Evolutionary conservation across 2,329 filamentous ascomycete genomes (phyloP).

Genomic region (Phialophora verrucosa): DNA sequence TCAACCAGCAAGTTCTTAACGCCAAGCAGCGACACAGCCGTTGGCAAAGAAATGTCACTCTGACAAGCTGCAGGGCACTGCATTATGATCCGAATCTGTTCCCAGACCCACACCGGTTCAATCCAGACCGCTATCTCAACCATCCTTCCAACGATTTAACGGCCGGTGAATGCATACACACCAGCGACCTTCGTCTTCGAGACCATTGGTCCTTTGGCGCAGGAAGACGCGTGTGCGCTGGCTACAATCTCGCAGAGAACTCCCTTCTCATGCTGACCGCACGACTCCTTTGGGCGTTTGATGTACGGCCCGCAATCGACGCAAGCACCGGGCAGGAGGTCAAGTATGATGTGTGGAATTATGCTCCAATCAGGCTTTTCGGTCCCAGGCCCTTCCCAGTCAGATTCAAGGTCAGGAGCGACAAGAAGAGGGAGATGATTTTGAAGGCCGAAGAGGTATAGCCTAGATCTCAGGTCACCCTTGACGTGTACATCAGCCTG

Average conservation of each 20-base stretch:
- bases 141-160: conserved; percentile 3
- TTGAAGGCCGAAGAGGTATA: conserved; percentile 2
- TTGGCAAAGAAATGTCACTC: neutral
- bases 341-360: conserved; percentile 19
- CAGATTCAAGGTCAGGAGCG: conserved; percentile 17
- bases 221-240: conserved; percentile 52
- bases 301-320: conserved; percentile 18
- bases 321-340: conserved; percentile 2
- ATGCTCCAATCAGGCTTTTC: conserved; percentile 13
- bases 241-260: conserved; percentile 59
- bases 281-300: conserved; percentile 41
- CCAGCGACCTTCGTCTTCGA: conserved; percentile 6
- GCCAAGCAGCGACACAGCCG: neutral
- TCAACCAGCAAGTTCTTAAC: neutral
- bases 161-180: conserved; percentile 40
- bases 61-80: conserved; percentile 45
- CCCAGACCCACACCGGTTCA: conserved; percentile 43
- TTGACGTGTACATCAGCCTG: no score
- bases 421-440: conserved; percentile 5
- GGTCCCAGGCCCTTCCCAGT: conserved; percentile 20
- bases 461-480: no score
- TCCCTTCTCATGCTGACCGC: conserved; percentile 56
- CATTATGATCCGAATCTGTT: conserved; percentile 49
- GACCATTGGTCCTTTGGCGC: conserved; percentile 40
- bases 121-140: conserved; percentile 42